Evolutionary conservation across 1,284 basidiomycete species (phyloP).

Genomic region (Sanghuangporus baumii): DNA sequence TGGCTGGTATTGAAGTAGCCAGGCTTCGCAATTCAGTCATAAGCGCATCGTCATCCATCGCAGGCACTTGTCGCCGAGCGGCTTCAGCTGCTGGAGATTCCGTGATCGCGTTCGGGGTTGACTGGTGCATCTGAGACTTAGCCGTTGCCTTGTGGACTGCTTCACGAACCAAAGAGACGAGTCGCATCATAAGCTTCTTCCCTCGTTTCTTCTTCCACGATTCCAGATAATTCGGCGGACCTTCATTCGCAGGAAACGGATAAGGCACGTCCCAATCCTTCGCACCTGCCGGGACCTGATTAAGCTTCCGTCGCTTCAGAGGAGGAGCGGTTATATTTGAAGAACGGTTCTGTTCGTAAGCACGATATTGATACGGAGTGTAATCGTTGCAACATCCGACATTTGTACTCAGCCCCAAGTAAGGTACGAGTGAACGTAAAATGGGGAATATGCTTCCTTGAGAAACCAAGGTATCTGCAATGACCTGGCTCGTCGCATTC

Average conservation of each 20-base stretch:
- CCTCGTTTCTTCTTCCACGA: constrained; percentile 60
- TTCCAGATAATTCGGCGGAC: constrained; percentile 51
- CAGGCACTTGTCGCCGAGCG: background rate
- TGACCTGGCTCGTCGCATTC: constrained; percentile 48
- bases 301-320: constrained; percentile 56
- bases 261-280: constrained; percentile 76
- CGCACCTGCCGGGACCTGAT: constrained; percentile 67
- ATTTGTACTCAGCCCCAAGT: constrained; percentile 3
- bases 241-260: constrained; percentile 64
- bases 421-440: constrained; percentile 22
- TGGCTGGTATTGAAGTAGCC: background rate
- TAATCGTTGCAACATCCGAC: constrained; percentile 8
- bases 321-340: constrained; percentile 25
- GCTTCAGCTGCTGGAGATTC: background rate
- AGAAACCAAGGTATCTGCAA: constrained; percentile 50
- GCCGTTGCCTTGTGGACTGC: constrained; percentile 51
- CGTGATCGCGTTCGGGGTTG: constrained; percentile 6
- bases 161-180: constrained; percentile 52
- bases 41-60: background rate
- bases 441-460: constrained; percentile 66
- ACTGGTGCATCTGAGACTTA: constrained; percentile 33
- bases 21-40: background rate
- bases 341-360: background rate
- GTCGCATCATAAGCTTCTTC: constrained; percentile 53
- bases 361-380: constrained; percentile 14